These are phyloP conservation scores for Exophiala bonariae DNA, from an alignment of 2,329 filamentous ascomycete species.

Conservation along the genomic window DNA sequence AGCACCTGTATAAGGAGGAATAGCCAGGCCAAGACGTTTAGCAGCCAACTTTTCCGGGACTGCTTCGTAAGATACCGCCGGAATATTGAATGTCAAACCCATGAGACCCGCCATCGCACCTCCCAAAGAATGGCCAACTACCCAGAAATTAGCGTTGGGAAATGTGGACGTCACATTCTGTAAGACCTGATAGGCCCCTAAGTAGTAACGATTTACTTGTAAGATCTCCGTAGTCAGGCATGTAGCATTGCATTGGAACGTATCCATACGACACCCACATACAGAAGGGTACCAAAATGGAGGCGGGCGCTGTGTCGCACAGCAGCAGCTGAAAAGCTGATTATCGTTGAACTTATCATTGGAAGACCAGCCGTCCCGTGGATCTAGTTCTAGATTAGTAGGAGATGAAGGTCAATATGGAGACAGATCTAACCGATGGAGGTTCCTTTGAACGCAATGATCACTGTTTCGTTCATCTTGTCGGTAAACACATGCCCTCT, in stretches of 20 bases:
- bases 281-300: constrained; percentile 22
- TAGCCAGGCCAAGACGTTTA: constrained; percentile 19
- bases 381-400: constrained; percentile 3
- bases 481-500: constrained; percentile 25
- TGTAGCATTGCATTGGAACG: constrained; percentile 22
- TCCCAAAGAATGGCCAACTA: constrained; percentile 25
- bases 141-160: constrained; percentile 20
- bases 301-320: constrained; percentile 20
- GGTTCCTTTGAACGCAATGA: constrained; percentile 26
- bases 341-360: constrained; percentile 25
- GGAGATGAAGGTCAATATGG: background rate
- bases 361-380: constrained; percentile 10
- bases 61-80: constrained; percentile 22
- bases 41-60: constrained; percentile 22
- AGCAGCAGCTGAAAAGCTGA: constrained; percentile 27
- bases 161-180: constrained; percentile 15
- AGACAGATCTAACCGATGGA: constrained; percentile 8
- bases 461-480: constrained; percentile 18
- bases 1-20: constrained; percentile 6
- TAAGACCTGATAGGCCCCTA: constrained; percentile 16
- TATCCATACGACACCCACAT: constrained; percentile 21
- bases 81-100: constrained; percentile 20
- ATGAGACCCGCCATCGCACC: constrained; percentile 22
- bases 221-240: constrained; percentile 18
- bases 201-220: constrained; percentile 23